A percentile compares a stretch with the other conserved stretches of the same genome.
phyloP scores from a whole-genome alignment of 1,284 basidiomycete species.

The Sporisorium scitamineum region DNA sequence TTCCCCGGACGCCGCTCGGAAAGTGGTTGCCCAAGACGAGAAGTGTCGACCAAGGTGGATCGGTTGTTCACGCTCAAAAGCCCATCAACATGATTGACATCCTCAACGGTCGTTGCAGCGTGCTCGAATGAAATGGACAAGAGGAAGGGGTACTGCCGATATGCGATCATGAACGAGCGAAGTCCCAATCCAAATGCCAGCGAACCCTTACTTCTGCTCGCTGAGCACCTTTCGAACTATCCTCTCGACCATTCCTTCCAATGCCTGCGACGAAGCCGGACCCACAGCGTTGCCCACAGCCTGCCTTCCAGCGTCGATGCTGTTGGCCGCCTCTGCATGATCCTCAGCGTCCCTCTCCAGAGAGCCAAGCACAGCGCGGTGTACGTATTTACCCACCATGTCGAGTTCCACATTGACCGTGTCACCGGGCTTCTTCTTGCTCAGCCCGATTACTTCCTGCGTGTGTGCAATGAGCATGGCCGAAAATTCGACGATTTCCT shows the following conservation, averaged over 20 bases:
- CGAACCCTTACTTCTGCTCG: conserved; percentile 33
- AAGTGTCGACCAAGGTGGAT: not conserved
- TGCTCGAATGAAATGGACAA: not conserved
- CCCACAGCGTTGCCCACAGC: conserved; percentile 28
- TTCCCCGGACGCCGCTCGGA: not conserved
- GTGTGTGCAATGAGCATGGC: conserved; percentile 69
- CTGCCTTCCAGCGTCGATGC: conserved; percentile 36
- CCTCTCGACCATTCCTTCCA: conserved; percentile 54
- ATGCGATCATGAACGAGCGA: not conserved
- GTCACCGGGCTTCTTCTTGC: conserved; percentile 63
- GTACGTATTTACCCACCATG: conserved; percentile 69
- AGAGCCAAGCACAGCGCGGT: conserved; percentile 59
- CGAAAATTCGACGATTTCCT: conserved; percentile 65
- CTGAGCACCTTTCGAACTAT: conserved; percentile 49
- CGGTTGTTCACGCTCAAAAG: not conserved
- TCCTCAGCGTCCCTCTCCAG: conserved; percentile 46
- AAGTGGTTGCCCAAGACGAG: not conserved
- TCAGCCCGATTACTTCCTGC: conserved; percentile 66
- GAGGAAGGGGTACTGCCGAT: not conserved
- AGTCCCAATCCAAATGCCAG: not conserved
- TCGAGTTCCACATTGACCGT: conserved; percentile 68
- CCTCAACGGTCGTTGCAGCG: not conserved
- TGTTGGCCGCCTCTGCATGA: conserved; percentile 20
- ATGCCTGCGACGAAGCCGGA: conserved; percentile 36
- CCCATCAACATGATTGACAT: conserved; percentile 13